Evolutionary conservation across 257 asterid genomes (phyloP), one percentile per base, ranked within the genome.

Genomic region (Plantago ovata): DNA sequence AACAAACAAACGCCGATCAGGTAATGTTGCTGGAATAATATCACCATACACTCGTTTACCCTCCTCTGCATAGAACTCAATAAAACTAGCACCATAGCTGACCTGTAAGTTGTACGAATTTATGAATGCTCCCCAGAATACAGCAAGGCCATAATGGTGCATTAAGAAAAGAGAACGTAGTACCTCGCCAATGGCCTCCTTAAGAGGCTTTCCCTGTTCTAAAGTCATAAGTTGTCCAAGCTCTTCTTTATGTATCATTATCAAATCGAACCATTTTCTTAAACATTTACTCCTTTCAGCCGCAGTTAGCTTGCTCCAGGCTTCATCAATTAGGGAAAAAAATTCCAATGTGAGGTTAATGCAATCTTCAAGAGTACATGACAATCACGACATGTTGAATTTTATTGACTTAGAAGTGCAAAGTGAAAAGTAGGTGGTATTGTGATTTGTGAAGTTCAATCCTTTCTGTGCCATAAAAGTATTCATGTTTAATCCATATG

Each of bases 181-280:
- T 85, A 89, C 97, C 97, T 93, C 99, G 6, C 96, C 94, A 33
- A 86, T 82, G 60, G 95, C 97, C 82, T 93, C 99, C 81, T 86
- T 86, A 38, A 93, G 74, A 69, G 99, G 96, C 65, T 89, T 93
- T 56, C 99, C 99, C 74, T 89, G 96, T 81, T 89, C 99, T 63
- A 93, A 72, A 20, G 99, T 93, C 80, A 93, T 84, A 61, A 93
- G 95, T 62, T 93, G 89, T 53, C 93, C 97, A 56, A 89, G 94
- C 72, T 86, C 97, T 64, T 89, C 96, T 72, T 86, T 89, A 77
- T 89, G 94, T 44, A 72, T 75, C 74, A 93, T 66, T 67, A 93
- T 43, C 74, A 93, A 80, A 56, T 93, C 99, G 73, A 53, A 84
- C 97, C 99, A 93, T 75, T 74, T 89, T 70, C 92, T 80, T 69